Evolutionary conservation across 208 protist species (phyloP), one percentile per base, ranked within the genome.

Genomic region (Endotrypanum monterogeii): DNA sequence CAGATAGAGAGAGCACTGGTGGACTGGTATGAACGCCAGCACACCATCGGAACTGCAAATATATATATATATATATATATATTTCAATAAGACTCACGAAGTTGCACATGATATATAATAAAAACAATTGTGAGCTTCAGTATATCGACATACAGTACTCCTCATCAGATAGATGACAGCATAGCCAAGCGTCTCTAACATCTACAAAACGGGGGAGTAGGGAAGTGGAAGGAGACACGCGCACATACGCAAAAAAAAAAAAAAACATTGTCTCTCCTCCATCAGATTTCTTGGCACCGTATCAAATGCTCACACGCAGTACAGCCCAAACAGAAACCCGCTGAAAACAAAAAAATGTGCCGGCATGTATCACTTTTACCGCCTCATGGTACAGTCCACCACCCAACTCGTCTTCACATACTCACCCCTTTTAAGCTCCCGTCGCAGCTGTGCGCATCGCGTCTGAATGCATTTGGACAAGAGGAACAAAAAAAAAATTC

Each of bases 271-370:
- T 20, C 5, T 25, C 8, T 9, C 4, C 51, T 35, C 52, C n/a
- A 11, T 35, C 39, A 9, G 18, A n/a, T 30, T 9, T 58, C 67
- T 58, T 20, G 30, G 23, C 35, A 50, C n/a, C 67, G 39, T 30
- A 41, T 16, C 8, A 28, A 57, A 69, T 25, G 23, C n/a, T n/a
- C 1, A 76, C 52, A 60, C 16, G 44, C 69, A 74, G 23, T 23
- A 51, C 62, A 25, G 62, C n/a, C 32, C n/a, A 11, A 35, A 55
- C 39, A 46, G n/a, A 39, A n/a, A 66, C 57, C 41, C 52, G 23
- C 28, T 35, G 14, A n/a, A 1, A 55, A 14, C n/a, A n/a, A n/a
- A n/a, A n/a, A n/a, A n/a, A n/a, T 7, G 30, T 68, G 67, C 51
- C 30, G 32, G 12, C 30, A 41, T 55, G 5, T 5, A 25, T 9